A percentile compares a stretch with the other conserved stretches of the same genome.
Evolutionary conservation across 345 rosid genomes (phyloP).

Genomic region (Triadica sebifera): DNA sequence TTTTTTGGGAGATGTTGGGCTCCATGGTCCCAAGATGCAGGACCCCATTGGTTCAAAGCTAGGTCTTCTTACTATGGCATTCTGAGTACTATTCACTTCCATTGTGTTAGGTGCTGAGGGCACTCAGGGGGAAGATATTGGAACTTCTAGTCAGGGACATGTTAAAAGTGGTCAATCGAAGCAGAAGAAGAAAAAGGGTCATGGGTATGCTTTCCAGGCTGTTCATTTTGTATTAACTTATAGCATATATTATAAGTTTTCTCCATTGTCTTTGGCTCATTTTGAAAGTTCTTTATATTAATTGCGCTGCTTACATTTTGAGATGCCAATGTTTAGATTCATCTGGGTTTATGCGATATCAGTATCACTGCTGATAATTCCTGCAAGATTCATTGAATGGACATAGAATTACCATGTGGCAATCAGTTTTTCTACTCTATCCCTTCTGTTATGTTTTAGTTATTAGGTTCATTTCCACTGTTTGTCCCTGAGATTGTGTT

Average conservation of each 20-base stretch:
- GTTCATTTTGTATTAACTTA: constrained; percentile 6
- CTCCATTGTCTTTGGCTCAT: not conserved
- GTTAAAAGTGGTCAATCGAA: constrained; percentile 57
- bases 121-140: constrained; percentile 20
- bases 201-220: constrained; percentile 55
- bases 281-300: not conserved
- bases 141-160: constrained; percentile 22
- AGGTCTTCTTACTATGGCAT: not conserved
- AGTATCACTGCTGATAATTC: not conserved
- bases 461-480: not conserved
- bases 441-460: not conserved
- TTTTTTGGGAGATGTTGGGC: too few relatives aligned
- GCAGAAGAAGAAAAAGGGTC: constrained; percentile 69
- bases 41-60: not conserved
- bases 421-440: not conserved
- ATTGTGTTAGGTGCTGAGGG: constrained; percentile 24
- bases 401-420: not conserved
- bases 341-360: not conserved
- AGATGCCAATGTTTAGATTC: constrained; percentile 12
- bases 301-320: not conserved
- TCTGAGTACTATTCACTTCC: not conserved
- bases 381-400: not conserved
- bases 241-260: not conserved
- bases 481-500: not conserved
- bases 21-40: too few relatives aligned